Evolutionary conservation across 1,139 yeast genomes (phyloP).

Genomic region (Blastobotrys raffinosifermentans): DNA sequence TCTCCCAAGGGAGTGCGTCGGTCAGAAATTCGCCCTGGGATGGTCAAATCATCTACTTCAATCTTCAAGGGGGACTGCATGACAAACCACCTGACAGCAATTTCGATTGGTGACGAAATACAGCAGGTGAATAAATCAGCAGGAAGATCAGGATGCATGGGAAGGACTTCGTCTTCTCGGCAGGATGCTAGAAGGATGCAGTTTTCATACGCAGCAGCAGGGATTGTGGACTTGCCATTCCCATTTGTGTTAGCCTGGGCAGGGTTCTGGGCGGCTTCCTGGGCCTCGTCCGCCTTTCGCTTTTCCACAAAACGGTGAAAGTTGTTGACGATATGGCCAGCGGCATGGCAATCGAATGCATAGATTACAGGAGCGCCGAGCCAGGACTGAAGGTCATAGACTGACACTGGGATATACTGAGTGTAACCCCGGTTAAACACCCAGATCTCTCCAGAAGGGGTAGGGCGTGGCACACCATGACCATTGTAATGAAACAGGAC

Average conservation of each 20-base stretch:
- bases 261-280: conserved; percentile 22
- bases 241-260: conserved; percentile 17
- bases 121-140: conserved; percentile 96
- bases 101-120: conserved; percentile 91
- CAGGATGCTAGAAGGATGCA: conserved; percentile 96
- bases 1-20: conserved; percentile 95
- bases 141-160: conserved; percentile 92
- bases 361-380: conserved; percentile 95
- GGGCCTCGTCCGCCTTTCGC: conserved; percentile 71
- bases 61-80: conserved; percentile 61
- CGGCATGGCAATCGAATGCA: conserved; percentile 91
- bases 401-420: conserved; percentile 91
- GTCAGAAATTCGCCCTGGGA: conserved; percentile 89
- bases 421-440: conserved; percentile 96
- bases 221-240: conserved; percentile 25
- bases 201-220: conserved; percentile 67
- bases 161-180: conserved; percentile 73
- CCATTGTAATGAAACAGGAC: conserved; percentile 94
- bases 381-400: conserved; percentile 94
- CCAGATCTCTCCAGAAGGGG: conserved; percentile 98
- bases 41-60: conserved; percentile 40
- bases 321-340: conserved; percentile 88
- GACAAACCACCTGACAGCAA: conserved; percentile 86
- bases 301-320: conserved; percentile 88
- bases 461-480: conserved; percentile 98